Conservation (phyloP, 2,329 filamentous ascomycete species). For the Podosphaera fusca region DNA sequence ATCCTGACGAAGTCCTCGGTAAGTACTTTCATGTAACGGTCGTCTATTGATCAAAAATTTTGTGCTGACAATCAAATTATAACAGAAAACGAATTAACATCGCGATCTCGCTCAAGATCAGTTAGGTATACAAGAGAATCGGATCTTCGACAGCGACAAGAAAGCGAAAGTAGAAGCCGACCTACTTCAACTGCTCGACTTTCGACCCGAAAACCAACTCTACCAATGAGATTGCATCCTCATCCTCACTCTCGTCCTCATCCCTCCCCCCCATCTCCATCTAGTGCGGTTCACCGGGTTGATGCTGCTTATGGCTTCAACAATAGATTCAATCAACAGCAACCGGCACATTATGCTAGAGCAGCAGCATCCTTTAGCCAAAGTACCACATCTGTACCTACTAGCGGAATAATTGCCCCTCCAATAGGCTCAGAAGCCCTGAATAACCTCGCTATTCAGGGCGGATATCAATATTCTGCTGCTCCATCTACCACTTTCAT, state of each 20-base stretch:
- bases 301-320: slow-evolving; percentile 30
- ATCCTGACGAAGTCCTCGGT: slow-evolving; percentile 2
- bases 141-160: neutral
- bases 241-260: slow-evolving; percentile 18
- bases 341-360: slow-evolving; percentile 11
- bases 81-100: slow-evolving; percentile 22
- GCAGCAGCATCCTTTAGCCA: slow-evolving; percentile 13
- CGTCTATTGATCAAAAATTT: neutral
- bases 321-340: slow-evolving; percentile 15
- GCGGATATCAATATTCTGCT: slow-evolving; percentile 9
- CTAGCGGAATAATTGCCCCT: slow-evolving; percentile 10
- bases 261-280: slow-evolving; percentile 26
- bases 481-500: slow-evolving; percentile 14
- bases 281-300: slow-evolving; percentile 41
- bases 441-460: slow-evolving; percentile 12
- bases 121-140: slow-evolving; percentile 8
- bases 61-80: neutral
- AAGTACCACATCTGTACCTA: slow-evolving; percentile 11
- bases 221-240: slow-evolving; percentile 20
- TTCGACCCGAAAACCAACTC: slow-evolving; percentile 17
- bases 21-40: slow-evolving; percentile 3
- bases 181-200: slow-evolving; percentile 20
- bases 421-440: slow-evolving; percentile 14
- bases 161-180: slow-evolving; percentile 12
- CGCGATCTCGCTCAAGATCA: slow-evolving; percentile 21